A percentile compares a stretch with the other conserved stretches of the same genome.
phyloP scores from a whole-genome alignment of 768 basidiomycete species.

The Macrolepiota dolichaula region DNA sequence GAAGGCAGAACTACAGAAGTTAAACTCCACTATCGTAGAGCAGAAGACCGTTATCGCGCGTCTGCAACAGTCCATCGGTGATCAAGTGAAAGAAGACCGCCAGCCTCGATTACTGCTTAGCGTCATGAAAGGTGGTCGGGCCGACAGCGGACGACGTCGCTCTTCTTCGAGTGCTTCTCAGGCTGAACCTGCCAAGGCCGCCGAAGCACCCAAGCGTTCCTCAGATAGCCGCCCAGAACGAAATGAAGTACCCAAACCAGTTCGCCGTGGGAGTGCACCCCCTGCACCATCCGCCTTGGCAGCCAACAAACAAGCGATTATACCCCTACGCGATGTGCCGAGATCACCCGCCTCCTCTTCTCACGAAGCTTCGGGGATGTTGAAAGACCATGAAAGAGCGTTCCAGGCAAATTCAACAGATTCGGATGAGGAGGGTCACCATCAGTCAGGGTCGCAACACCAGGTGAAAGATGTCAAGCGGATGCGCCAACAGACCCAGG shows the following conservation, averaged over 20 bases:
- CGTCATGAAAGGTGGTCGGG: neutral
- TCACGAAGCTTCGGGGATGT: neutral
- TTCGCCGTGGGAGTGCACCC: neutral
- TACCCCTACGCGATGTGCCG: neutral
- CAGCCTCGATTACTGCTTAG: neutral
- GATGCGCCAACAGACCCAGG: neutral
- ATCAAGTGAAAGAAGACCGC: neutral
- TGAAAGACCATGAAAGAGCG: neutral
- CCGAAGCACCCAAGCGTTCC: neutral
- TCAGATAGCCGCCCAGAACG: neutral
- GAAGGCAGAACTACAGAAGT: neutral
- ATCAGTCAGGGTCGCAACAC: neutral
- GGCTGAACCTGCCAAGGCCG: neutral
- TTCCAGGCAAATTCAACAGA: conserved; percentile 1
- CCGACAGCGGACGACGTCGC: neutral
- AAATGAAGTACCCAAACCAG: neutral
- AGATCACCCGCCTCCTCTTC: neutral
- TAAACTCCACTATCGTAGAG: neutral
- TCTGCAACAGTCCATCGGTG: conserved; percentile 1
- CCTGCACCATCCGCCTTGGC: neutral
- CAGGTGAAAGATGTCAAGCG: conserved; percentile 3
- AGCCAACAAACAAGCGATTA: neutral
- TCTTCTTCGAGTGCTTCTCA: neutral
- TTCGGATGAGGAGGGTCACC: conserved; percentile 1
- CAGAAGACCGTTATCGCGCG: conserved; percentile 1